These are phyloP conservation scores for Raffaelea albimanens DNA, from an alignment of 2,329 filamentous ascomycete genomes.

Conservation along the genomic window DNA sequence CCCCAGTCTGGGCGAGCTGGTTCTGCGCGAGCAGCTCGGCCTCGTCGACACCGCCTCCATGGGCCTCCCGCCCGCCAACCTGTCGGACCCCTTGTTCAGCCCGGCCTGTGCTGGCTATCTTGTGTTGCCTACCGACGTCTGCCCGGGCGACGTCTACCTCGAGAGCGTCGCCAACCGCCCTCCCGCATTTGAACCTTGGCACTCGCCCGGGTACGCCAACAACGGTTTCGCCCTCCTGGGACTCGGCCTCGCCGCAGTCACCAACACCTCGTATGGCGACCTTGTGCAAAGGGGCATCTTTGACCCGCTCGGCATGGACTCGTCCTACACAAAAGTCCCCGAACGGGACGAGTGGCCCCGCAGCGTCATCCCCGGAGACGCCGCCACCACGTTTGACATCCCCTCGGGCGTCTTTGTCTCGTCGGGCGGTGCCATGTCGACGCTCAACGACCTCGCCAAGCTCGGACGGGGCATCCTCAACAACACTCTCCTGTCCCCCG, in stretches of 20 bases:
- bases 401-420: background rate
- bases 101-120: conserved; percentile 3
- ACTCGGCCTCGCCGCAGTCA: conserved; percentile 33
- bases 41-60: background rate
- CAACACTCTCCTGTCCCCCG: conserved; percentile 28
- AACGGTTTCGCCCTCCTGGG: conserved; percentile 34
- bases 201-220: conserved; percentile 39
- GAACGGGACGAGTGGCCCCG: background rate
- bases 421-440: conserved; percentile 5
- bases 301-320: conserved; percentile 29
- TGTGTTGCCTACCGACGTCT: background rate
- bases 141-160: background rate
- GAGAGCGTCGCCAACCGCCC: conserved; percentile 14
- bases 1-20: conserved; percentile 4
- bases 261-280: conserved; percentile 27
- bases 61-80: conserved; percentile 4
- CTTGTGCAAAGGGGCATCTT: conserved; percentile 31
- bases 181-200: conserved; percentile 32
- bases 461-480: conserved; percentile 32
- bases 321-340: background rate
- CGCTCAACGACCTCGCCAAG: conserved; percentile 26
- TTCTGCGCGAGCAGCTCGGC: background rate
- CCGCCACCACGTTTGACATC: conserved; percentile 3
- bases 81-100: conserved; percentile 3
- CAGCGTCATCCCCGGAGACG: conserved; percentile 3